phyloP scores from a whole-genome alignment of 139 green algal species.

The Chara braunii region DNA sequence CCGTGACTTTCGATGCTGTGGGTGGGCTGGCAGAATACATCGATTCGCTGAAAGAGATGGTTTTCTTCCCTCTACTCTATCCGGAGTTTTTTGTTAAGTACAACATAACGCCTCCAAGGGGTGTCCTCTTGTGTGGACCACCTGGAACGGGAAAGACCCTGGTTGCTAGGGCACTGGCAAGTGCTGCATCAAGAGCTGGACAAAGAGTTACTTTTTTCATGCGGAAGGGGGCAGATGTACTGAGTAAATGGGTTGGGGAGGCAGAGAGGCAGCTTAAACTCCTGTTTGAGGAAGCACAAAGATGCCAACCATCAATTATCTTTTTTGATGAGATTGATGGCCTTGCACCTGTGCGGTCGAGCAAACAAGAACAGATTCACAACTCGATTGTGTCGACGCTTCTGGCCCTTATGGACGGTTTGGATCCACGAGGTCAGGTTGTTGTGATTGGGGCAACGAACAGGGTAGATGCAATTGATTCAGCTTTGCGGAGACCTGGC shows the following conservation, averaged over 20 bases:
- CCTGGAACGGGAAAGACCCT: constrained; percentile 93
- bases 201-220: constrained; percentile 86
- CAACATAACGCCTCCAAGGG: constrained; percentile 68
- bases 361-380: constrained; percentile 90
- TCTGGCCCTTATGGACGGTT: constrained; percentile 90
- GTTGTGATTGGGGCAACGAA: constrained; percentile 73
- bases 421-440: constrained; percentile 73
- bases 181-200: constrained; percentile 54
- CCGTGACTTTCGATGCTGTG: constrained; percentile 75
- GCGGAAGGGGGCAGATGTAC: constrained; percentile 87
- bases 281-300: constrained; percentile 85
- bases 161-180: constrained; percentile 78
- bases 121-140: constrained; percentile 86
- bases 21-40: constrained; percentile 82
- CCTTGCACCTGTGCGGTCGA: constrained; percentile 67
- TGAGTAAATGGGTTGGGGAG: constrained; percentile 94
- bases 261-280: constrained; percentile 80
- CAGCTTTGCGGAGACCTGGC: constrained; percentile 56
- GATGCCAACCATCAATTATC: constrained; percentile 67
- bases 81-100: constrained; percentile 87
- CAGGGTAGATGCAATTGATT: constrained; percentile 65
- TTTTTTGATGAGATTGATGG: constrained; percentile 85
- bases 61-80: constrained; percentile 91
- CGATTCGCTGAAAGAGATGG: constrained; percentile 88
- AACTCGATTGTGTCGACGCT: constrained; percentile 93